phyloP scores from a whole-genome alignment of 2,329 filamentous ascomycete genomes.

The Sclerotinia spermophila region DNA sequence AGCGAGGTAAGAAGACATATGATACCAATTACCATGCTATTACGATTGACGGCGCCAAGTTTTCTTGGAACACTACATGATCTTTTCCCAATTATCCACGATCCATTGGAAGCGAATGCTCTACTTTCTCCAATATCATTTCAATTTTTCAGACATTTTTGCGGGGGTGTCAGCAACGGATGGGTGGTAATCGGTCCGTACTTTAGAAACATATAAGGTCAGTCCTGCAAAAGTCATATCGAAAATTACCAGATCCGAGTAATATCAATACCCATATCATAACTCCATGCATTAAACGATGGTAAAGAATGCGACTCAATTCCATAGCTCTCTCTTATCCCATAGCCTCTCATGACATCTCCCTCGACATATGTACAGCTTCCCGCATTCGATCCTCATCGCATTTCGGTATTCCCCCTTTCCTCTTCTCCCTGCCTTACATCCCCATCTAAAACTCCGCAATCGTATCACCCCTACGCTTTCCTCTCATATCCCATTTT shows the following conservation, averaged over 20 bases:
- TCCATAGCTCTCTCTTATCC: background rate
- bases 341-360: background rate
- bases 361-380: constrained; percentile 27
- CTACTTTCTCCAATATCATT: background rate
- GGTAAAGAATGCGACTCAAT: constrained; percentile 4
- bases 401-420: constrained; percentile 9
- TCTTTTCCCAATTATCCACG: background rate
- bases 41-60: background rate
- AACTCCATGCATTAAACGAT: background rate
- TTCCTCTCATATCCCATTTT: constrained; percentile 79
- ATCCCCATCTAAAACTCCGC: constrained; percentile 61
- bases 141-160: background rate
- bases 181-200: background rate
- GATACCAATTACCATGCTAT: constrained; percentile 23
- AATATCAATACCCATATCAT: constrained; percentile 3
- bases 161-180: no score
- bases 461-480: constrained; percentile 83
- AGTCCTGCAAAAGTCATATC: background rate
- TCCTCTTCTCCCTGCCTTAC: constrained; percentile 16
- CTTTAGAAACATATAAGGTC: background rate
- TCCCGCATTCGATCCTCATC: background rate
- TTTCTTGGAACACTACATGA: background rate
- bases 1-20: constrained; percentile 16
- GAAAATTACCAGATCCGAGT: background rate
- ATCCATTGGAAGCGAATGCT: background rate